Evolutionary conservation across 2,329 filamentous ascomycete genomes (phyloP).

Genomic region (Eutypella sp.): DNA sequence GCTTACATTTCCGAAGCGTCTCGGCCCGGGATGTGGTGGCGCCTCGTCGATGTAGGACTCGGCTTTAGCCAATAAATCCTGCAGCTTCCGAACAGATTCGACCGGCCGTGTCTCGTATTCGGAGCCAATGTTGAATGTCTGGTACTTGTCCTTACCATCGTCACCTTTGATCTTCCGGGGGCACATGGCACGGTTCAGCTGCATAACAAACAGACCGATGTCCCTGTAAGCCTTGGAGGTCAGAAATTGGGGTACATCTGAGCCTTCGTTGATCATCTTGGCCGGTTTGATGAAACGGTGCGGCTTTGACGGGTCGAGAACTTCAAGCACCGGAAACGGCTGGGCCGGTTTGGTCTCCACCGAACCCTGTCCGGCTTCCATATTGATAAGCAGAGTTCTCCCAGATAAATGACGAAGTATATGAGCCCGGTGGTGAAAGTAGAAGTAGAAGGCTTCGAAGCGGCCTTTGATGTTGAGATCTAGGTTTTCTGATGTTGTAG

Average conservation of each 20-base stretch:
- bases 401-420: too few relatives aligned
- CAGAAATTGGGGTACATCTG: conserved; percentile 78
- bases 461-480: neutral
- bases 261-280: conserved; percentile 80
- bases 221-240: conserved; percentile 78
- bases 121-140: conserved; percentile 43
- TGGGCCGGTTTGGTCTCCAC: neutral
- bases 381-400: neutral
- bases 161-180: conserved; percentile 50
- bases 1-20: conserved; percentile 87
- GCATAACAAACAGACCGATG: conserved; percentile 80
- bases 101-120: conserved; percentile 36
- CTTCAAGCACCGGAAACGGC: conserved; percentile 33
- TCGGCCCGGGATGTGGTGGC: conserved; percentile 78
- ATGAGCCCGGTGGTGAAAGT: neutral
- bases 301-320: conserved; percentile 42
- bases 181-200: conserved; percentile 84
- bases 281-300: conserved; percentile 61
- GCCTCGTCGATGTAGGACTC: conserved; percentile 67
- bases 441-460: neutral
- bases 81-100: conserved; percentile 59
- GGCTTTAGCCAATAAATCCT: conserved; percentile 60
- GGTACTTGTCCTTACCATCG: conserved; percentile 34
- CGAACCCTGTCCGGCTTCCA: neutral
- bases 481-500: too few relatives aligned